A percentile compares a stretch with the other conserved stretches of the same genome.
Conservation (phyloP, 148 eudicot species). For the Polygonum aviculare region DNA sequence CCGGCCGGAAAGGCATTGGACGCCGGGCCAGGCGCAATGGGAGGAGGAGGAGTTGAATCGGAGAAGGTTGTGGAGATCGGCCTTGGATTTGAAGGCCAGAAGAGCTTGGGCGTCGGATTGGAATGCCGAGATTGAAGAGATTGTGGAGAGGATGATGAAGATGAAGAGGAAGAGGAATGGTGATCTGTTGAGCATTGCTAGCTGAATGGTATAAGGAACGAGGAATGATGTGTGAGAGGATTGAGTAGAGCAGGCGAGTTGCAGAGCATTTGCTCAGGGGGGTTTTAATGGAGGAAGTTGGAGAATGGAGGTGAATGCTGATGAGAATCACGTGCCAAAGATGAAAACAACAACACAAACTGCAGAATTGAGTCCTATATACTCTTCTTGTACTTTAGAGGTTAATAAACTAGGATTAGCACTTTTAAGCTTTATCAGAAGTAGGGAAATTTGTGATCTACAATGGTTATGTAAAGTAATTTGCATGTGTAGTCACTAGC, state of each 20-base stretch:
- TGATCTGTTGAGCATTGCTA: not conserved
- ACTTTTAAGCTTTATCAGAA: not conserved
- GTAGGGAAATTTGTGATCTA: not conserved
- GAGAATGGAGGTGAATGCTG: not conserved
- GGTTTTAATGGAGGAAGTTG: not conserved
- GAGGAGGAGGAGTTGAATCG: not conserved
- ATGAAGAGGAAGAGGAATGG: not conserved
- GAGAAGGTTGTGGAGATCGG: slow-evolving; percentile 8
- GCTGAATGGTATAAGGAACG: not conserved
- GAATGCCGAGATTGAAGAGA: not conserved
- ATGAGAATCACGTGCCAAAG: not conserved
- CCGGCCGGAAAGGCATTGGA: not conserved
- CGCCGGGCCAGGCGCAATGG: slow-evolving; percentile 9
- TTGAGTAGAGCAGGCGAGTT: not conserved
- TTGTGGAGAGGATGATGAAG: not conserved
- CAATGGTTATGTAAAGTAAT: not conserved
- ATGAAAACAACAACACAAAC: not conserved
- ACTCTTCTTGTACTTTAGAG: not conserved
- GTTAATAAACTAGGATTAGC: not conserved
- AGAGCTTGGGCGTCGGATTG: slow-evolving; percentile 7
- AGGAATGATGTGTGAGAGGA: not conserved
- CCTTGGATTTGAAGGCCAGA: slow-evolving; percentile 3
- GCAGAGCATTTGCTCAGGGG: not conserved
- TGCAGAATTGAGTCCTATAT: not conserved
- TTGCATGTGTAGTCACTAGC: not conserved